Conservation (phyloP, 495 filamentous ascomycete genomes). For the Rusavskia elegans region DNA sequence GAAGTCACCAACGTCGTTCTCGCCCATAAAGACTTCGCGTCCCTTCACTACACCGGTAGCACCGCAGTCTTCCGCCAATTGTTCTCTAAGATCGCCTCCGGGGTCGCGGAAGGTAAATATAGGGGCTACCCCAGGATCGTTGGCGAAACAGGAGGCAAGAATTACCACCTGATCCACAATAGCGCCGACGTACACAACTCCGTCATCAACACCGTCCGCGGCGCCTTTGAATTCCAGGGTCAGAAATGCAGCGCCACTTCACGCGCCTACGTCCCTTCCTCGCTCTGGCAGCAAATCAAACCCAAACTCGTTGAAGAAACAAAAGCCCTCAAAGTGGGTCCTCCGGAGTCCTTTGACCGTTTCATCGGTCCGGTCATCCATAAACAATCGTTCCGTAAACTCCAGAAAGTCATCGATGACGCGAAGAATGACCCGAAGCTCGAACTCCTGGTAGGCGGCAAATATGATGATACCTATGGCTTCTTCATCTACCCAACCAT, state of each 20-base stretch:
- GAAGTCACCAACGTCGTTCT: constrained; percentile 55
- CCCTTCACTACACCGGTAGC: constrained; percentile 68
- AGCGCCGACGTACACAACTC: constrained; percentile 64
- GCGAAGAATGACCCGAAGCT: constrained; percentile 47
- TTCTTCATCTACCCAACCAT: constrained; percentile 56
- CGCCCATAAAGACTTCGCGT: constrained; percentile 52
- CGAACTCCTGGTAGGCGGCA: constrained; percentile 41
- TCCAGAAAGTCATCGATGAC: constrained; percentile 39
- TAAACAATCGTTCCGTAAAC: constrained; percentile 36
- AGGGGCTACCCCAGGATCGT: constrained; percentile 66
- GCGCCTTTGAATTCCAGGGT: constrained; percentile 80
- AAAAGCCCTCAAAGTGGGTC: constrained; percentile 48
- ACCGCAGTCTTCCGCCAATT: constrained; percentile 67
- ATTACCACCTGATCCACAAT: constrained; percentile 70
- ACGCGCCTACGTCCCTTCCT: constrained; percentile 54
- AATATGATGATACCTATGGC: constrained; percentile 41
- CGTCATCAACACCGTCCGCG: constrained; percentile 64
- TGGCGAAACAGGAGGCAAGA: constrained; percentile 82
- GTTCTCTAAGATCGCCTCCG: constrained; percentile 53
- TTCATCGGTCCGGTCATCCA: constrained; percentile 44
- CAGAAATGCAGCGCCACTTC: constrained; percentile 83
- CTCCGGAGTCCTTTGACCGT: constrained; percentile 45
- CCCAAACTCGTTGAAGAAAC: constrained; percentile 45
- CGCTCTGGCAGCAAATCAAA: constrained; percentile 43
- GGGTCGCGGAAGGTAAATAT: constrained; percentile 52